phyloP scores from a whole-genome alignment of 1,284 basidiomycete species.

The Austropuccinia psidii region DNA sequence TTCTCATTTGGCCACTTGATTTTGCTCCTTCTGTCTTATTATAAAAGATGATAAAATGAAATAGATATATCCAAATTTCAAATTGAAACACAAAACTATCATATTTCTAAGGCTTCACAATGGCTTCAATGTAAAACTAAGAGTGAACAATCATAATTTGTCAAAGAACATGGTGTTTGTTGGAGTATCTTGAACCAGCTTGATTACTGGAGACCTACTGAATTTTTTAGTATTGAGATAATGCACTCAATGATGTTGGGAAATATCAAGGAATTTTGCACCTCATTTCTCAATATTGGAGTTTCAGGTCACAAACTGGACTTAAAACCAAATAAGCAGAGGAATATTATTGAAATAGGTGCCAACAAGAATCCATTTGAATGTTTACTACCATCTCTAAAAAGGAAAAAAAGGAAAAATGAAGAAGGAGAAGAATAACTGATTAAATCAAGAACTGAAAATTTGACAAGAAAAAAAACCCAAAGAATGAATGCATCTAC shows the following conservation, averaged over 20 bases:
- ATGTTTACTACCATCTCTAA: no score
- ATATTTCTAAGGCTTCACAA: neutral
- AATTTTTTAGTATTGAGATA: constrained; percentile 13
- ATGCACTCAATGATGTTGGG: constrained; percentile 25
- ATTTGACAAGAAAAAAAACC: no score
- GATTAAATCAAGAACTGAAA: no score
- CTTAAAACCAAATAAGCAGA: no score
- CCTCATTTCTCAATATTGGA: neutral
- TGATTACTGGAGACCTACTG: constrained; percentile 9
- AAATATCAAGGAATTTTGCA: neutral
- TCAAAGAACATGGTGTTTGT: constrained; percentile 9
- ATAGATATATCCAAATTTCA: neutral
- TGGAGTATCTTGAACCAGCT: constrained; percentile 16
- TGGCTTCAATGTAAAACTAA: neutral
- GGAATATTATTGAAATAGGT: no score
- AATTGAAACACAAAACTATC: neutral
- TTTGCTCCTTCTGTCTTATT: constrained; percentile 18
- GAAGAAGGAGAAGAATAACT: no score
- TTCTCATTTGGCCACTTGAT: neutral
- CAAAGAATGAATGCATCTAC: no score
- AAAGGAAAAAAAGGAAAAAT: no score
- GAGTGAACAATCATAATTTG: neutral
- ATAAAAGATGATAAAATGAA: neutral
- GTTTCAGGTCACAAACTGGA: neutral
- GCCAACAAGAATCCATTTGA: no score